Evolutionary conservation across 345 rosid species (phyloP).

Genomic region (Salix arbutifolia): DNA sequence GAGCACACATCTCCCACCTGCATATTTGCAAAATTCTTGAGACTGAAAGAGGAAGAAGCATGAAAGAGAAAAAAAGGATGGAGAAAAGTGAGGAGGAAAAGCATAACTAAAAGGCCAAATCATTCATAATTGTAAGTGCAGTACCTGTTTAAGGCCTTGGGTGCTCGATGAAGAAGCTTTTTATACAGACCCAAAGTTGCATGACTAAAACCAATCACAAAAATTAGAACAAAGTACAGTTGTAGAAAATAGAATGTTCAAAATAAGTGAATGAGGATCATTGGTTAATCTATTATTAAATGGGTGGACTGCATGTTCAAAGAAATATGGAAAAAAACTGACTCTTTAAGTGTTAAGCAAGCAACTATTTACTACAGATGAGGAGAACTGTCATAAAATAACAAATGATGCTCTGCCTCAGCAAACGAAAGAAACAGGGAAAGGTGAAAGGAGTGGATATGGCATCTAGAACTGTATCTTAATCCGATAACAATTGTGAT

Average conservation of each 20-base stretch:
- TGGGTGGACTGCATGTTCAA: not conserved
- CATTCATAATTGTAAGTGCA: not conserved
- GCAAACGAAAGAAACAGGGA: not conserved
- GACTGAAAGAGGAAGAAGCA: not conserved
- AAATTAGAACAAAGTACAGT: not conserved
- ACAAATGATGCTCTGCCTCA: not conserved
- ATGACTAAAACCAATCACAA: constrained; percentile 52
- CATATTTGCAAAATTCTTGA: constrained; percentile 14
- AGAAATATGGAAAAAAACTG: not conserved
- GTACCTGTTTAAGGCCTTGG: constrained; percentile 79
- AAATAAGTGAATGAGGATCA: not conserved
- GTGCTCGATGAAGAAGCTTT: constrained; percentile 71
- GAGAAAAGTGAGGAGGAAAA: not conserved
- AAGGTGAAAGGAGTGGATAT: not conserved
- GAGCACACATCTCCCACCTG: constrained; percentile 96
- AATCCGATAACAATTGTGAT: not conserved
- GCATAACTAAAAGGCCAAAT: not conserved
- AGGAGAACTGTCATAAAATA: not conserved
- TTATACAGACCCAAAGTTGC: constrained; percentile 94
- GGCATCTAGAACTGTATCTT: not conserved
- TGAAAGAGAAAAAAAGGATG: not conserved
- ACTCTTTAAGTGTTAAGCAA: not conserved
- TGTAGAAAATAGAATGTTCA: not conserved
- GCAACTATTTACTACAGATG: not conserved
- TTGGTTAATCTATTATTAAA: not conserved